phyloP scores from a whole-genome alignment of 345 rosid genomes.

The Gossypium mustelinum region DNA sequence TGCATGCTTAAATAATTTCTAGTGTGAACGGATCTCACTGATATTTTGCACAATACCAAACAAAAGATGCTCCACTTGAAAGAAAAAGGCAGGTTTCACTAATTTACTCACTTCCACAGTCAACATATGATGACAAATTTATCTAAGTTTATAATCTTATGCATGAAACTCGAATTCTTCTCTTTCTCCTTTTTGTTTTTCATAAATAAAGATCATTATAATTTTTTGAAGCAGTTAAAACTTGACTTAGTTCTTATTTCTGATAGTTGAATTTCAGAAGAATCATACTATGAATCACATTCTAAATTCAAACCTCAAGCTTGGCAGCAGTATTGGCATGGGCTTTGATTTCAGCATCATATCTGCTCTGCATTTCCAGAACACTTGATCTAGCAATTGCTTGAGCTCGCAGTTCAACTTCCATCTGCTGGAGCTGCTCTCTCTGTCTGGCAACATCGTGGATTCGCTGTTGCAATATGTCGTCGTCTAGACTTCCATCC shows the following conservation, averaged over 20 bases:
- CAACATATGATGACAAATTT: not conserved
- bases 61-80: not conserved
- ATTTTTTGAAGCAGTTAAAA: not conserved
- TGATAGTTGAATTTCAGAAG: not conserved
- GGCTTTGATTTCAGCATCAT: conserved; percentile 56
- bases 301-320: conserved; percentile 52
- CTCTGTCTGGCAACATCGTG: conserved; percentile 53
- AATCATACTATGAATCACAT: not conserved
- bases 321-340: conserved; percentile 59
- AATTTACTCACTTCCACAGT: not conserved
- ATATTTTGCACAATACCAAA: not conserved
- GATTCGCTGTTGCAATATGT: conserved; percentile 61
- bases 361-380: conserved; percentile 51
- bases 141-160: not conserved
- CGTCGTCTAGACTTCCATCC: conserved; percentile 46
- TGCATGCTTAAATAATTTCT: not conserved
- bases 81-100: not conserved
- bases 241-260: not conserved
- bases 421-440: conserved; percentile 68
- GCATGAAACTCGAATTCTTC: not conserved
- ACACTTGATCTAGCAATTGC: conserved; percentile 60
- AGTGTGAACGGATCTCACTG: not conserved
- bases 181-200: not conserved
- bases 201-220: not conserved
- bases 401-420: conserved; percentile 74